Conservation (phyloP, 164 flowering plant species). For the Hamamelis virginiana region DNA sequence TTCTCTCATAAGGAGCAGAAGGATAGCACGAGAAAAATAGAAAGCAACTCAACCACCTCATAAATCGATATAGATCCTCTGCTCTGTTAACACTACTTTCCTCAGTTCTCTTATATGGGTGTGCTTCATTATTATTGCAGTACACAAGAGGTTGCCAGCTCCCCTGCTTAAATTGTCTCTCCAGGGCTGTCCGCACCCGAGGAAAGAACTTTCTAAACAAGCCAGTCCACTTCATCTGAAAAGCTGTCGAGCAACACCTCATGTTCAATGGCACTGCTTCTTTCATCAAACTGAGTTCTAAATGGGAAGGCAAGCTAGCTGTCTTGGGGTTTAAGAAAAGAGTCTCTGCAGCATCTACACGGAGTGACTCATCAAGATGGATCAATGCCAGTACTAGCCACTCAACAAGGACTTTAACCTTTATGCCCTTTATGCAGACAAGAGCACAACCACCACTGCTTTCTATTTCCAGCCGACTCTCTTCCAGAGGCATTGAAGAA, state of each 20-base stretch:
- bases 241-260: constrained; percentile 92
- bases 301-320: constrained; percentile 77
- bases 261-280: constrained; percentile 88
- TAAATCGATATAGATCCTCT: constrained; percentile 66
- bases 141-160: constrained; percentile 53
- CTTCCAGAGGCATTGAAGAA: constrained; percentile 20
- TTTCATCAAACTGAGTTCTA: constrained; percentile 82
- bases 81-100: constrained; percentile 38
- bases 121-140: constrained; percentile 12
- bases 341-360: constrained; percentile 92
- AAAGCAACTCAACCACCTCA: constrained; percentile 90
- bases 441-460: constrained; percentile 33
- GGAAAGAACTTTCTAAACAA: constrained; percentile 89
- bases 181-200: constrained; percentile 89
- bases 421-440: constrained; percentile 64
- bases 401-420: constrained; percentile 53
- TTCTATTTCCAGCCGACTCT: constrained; percentile 15
- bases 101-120: constrained; percentile 22
- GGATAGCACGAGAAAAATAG: constrained; percentile 96
- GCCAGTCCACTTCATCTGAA: constrained; percentile 97
- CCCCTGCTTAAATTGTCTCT: constrained; percentile 80
- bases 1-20: constrained; percentile 97
- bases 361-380: constrained; percentile 87
- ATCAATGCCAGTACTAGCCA: constrained; percentile 84
- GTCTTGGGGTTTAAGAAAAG: constrained; percentile 92